Evolutionary conservation across 768 basidiomycete genomes (phyloP).

Genomic region (Pleurotus tuoliensis): DNA sequence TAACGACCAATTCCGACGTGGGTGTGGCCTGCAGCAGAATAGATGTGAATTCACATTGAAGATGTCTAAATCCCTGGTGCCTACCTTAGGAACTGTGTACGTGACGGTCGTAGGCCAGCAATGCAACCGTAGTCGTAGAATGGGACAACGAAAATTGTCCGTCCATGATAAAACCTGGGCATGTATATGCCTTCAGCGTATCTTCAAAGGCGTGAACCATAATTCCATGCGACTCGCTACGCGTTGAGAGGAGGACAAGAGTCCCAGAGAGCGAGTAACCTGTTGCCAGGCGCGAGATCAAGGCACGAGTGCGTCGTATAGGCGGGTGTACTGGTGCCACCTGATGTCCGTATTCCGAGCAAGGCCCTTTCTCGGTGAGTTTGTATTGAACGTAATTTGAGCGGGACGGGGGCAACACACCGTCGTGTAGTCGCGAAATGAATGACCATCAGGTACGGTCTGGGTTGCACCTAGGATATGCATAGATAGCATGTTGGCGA

Average conservation of each 20-base stretch:
- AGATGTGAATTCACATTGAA: not conserved
- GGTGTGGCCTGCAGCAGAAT: not conserved
- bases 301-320: not conserved
- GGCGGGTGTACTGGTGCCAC: too few species aligned
- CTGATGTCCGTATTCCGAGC: too few species aligned
- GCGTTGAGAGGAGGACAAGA: not conserved
- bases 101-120: constrained; percentile 7
- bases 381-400: too few species aligned
- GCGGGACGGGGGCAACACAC: too few species aligned
- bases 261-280: not conserved
- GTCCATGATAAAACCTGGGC: too few species aligned
- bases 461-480: too few species aligned
- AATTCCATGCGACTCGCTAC: not conserved
- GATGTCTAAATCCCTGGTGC: not conserved
- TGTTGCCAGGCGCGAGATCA: not conserved
- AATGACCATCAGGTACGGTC: not conserved
- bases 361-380: too few species aligned
- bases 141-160: too few species aligned
- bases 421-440: not conserved
- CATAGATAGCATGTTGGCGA: too few species aligned
- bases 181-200: too few species aligned
- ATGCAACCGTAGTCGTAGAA: too few species aligned
- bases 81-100: not conserved
- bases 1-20: not conserved
- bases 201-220: too few species aligned